Conservation (phyloP, 805 yeast species). For the Sugiyamaella qingdaonensis region DNA sequence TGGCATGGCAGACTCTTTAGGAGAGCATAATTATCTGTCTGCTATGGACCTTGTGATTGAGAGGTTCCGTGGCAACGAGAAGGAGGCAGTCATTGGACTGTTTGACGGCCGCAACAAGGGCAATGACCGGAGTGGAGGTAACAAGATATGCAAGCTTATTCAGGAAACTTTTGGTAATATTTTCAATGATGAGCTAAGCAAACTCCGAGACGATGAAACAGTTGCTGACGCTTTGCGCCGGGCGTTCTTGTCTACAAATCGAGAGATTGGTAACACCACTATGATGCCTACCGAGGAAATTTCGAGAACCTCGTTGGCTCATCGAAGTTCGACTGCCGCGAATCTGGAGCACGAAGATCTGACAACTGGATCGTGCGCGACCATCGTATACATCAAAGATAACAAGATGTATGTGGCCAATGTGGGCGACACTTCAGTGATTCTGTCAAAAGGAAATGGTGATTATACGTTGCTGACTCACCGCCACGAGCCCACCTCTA, state of each 20-base stretch:
- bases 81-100: conserved; percentile 74
- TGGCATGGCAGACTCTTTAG: conserved; percentile 89
- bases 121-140: conserved; percentile 33
- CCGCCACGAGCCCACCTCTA: conserved; percentile 78
- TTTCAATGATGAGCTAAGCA: conserved; percentile 62
- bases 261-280: conserved; percentile 62
- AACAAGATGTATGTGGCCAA: conserved; percentile 73
- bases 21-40: conserved; percentile 55
- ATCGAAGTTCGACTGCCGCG: conserved; percentile 49
- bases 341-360: conserved; percentile 62
- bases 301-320: conserved; percentile 43
- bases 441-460: conserved; percentile 76
- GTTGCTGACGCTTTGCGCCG: conserved; percentile 75
- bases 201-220: conserved; percentile 43
- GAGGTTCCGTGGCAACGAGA: conserved; percentile 77
- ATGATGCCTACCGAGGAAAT: conserved; percentile 29
- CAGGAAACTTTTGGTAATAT: conserved; percentile 66
- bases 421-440: conserved; percentile 84
- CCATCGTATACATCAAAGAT: conserved; percentile 74
- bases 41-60: conserved; percentile 84
- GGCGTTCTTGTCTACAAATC: conserved; percentile 73
- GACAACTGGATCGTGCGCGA: conserved; percentile 77
- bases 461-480: conserved; percentile 68
- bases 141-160: conserved; percentile 57
- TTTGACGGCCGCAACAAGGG: conserved; percentile 72